Conservation (phyloP, 2,329 filamentous ascomycete species). For the Verruconis gallopava region DNA sequence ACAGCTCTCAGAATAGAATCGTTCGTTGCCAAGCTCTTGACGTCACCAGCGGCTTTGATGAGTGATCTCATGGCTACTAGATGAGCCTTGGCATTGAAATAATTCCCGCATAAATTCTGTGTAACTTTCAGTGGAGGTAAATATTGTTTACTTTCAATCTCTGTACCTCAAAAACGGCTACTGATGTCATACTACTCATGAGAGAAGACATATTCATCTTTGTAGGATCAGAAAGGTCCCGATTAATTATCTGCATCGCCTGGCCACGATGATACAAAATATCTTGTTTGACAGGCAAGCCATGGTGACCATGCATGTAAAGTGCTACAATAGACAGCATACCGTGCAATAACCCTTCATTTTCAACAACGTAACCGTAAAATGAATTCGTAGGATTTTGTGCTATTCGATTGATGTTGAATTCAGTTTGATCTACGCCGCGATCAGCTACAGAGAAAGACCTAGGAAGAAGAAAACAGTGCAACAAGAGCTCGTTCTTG, state of each 20-base stretch:
- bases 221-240: not conserved
- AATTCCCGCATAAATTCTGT: constrained; percentile 6
- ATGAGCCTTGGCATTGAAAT: constrained; percentile 4
- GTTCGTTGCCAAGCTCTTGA: not conserved
- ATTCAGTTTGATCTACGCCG: not conserved
- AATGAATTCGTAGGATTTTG: not conserved
- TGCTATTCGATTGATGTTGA: not conserved
- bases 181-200: not conserved
- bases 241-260: constrained; percentile 2
- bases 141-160: not conserved
- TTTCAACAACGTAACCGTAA: not conserved
- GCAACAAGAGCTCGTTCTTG: not conserved
- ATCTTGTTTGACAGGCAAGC: not conserved
- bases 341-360: constrained; percentile 1
- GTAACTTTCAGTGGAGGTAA: not conserved
- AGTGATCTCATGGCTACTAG: not conserved
- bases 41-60: not conserved
- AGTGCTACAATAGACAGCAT: constrained; percentile 1
- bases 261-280: constrained; percentile 4
- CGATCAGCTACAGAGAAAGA: no score
- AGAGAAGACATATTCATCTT: not conserved
- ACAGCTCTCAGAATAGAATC: not conserved
- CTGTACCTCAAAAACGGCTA: not conserved
- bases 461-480: no score
- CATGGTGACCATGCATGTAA: constrained; percentile 4